A percentile compares a stretch with the other conserved stretches of the same genome.
These are phyloP conservation scores for Volvariella surrecta DNA, from an alignment of 1,284 basidiomycete species.

Conservation along the genomic window DNA sequence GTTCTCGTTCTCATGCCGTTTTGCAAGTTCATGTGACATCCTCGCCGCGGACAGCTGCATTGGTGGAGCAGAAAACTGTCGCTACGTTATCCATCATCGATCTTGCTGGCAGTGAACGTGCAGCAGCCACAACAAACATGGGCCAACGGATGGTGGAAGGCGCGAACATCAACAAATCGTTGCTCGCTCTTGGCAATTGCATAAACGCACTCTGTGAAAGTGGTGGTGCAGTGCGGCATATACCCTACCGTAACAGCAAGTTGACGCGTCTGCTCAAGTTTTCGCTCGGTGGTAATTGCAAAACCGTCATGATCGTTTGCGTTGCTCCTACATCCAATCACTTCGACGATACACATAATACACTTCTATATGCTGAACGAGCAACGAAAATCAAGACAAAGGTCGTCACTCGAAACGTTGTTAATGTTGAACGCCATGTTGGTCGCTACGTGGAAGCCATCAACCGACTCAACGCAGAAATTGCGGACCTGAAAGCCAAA, in stretches of 20 bases:
- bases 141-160: constrained; percentile 97
- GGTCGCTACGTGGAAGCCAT: constrained; percentile 93
- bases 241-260: constrained; percentile 96
- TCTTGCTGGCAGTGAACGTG: constrained; percentile 91
- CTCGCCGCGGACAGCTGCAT: constrained; percentile 70
- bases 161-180: constrained; percentile 96
- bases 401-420: constrained; percentile 85
- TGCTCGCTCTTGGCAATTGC: constrained; percentile 91
- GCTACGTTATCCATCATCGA: constrained; percentile 95
- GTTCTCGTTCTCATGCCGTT: constrained; percentile 93
- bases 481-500: constrained; percentile 81
- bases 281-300: constrained; percentile 94
- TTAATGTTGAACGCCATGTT: constrained; percentile 89
- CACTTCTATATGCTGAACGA: constrained; percentile 90
- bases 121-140: constrained; percentile 91
- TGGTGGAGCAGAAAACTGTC: constrained; percentile 75
- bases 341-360: constrained; percentile 97
- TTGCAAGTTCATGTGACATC: constrained; percentile 89
- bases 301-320: constrained; percentile 97
- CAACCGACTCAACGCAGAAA: constrained; percentile 76
- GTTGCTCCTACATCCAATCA: constrained; percentile 89
- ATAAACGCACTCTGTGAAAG: constrained; percentile 94
- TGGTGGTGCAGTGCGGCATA: constrained; percentile 75
- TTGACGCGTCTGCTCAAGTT: constrained; percentile 94
- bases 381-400: constrained; percentile 97